Evolutionary conservation across 257 asterid genomes (phyloP), one percentile per base, ranked within the genome.

Genomic region (Ophiorrhiza pumila): DNA sequence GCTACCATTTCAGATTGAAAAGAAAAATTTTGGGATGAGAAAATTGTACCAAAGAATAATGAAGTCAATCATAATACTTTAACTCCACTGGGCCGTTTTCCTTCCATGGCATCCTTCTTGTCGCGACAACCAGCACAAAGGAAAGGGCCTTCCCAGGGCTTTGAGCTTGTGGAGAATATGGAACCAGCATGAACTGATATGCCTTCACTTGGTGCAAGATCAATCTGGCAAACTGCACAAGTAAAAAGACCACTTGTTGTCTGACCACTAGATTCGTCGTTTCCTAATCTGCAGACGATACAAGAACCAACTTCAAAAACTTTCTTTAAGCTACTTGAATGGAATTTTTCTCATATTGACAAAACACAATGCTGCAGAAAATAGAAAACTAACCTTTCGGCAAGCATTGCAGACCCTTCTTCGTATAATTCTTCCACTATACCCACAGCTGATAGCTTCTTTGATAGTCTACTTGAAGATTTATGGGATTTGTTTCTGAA

Each of bases 101-200:
- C 91, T 80, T 86, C 97, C 97, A 93, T 86, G 66, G 96, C 97
- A 6, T 93, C 96, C 79, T 89, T 89, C 88, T 93, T 93, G 59
- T 84, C 74, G 8, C 85, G 86, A 35, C 97, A 91, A 35, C 82
- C 95, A 1, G 77, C 85, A 70, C 98, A 93, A 0, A 93, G 90
- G 75, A 93, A 93, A 23, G 97, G 98, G 15, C 96, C 96, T 85
- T 90, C 87, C 97, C 98, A 92, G 0, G 95, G 98, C 77, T 78
- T 87, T 18, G 98, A 79, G 85, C 91, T 84, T 68, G 77, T 77
- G 0, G 96, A 86, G 79, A 90, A 92, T 60, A 92, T 87, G 45
- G 90, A 81, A 35, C 93, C 95, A n/a, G 97, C 96, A 56, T 89
- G 96, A 55, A 89, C 95, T 0, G 96, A 89, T 65, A 91, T 81